Evolutionary conservation across 208 protist genomes (phyloP), one percentile per base, ranked within the genome.

Genomic region (Trichomonas gallinae): DNA sequence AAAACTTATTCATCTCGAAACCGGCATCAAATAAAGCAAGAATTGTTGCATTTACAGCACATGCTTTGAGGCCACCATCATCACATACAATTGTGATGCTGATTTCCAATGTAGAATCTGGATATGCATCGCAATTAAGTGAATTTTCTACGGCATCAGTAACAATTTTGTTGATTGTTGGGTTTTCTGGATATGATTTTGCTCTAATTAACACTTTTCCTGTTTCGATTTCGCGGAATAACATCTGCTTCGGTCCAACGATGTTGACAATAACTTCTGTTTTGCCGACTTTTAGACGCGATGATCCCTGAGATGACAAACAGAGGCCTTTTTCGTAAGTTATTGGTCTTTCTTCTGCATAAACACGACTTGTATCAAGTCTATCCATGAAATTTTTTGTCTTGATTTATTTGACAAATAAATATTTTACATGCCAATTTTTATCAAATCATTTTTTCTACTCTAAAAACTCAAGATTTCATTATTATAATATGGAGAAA

Each of bases 41-140:
- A 51, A 93, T 93, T 10, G 87, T 40, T 40, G 87, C 87, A 93
- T 93, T 93, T 38, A 93, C 44, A 38, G 87, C 87, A 31, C 87
- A 93, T 13, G 40, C 26, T 48, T 17, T 44, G 10, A 93, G 87
- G n/a, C 40, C 42, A 13, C 87, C 87, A 93, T 93, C 44, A 38
- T 93, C 87, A 15, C 87, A 93, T 48, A 93, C 44, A 93, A 93
- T 51, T 34, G 87, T 93, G 15, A 93, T 51, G 38, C n/a, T 42
- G 10, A 93, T 51, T 48, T 93, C 87, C 0, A 93, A 34, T 34
- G 44, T 42, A 44, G 87, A 93, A 93, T 93, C 87, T 58, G 87
- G 87, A 93, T 93, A 93, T 38, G 87, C 40, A 44, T 42, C 23
- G 17, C 23, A 93, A 38, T 93, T 44, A 15, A 93, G 44, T 4